These are phyloP conservation scores for Petasospora fabianii DNA, from an alignment of 1,139 yeast species.

Conservation along the genomic window DNA sequence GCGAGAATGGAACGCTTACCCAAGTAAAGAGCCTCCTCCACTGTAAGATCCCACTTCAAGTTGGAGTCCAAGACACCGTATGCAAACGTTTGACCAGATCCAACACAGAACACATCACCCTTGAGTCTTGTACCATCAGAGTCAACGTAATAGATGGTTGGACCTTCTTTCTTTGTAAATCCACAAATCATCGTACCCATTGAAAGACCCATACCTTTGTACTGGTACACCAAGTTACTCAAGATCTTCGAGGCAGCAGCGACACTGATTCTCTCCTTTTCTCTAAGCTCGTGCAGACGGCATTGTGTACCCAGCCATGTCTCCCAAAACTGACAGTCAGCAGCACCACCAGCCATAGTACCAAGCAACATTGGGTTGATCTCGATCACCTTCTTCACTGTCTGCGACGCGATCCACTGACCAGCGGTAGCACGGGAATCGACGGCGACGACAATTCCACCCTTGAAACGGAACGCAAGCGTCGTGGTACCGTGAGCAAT, in stretches of 20 bases:
- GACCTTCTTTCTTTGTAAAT: constrained; percentile 91
- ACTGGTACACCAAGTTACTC: constrained; percentile 84
- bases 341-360: constrained; percentile 99
- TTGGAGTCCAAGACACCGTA: constrained; percentile 95
- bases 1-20: constrained; percentile 97
- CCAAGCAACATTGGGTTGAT: constrained; percentile 94
- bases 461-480: constrained; percentile 91
- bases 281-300: constrained; percentile 89
- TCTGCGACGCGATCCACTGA: constrained; percentile 96
- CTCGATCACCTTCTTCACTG: constrained; percentile 95
- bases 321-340: constrained; percentile 99
- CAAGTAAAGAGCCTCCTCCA: constrained; percentile 88
- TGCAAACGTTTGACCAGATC: constrained; percentile 99
- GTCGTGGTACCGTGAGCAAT: constrained; percentile 99
- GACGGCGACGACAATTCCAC: constrained; percentile 94
- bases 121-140: constrained; percentile 95
- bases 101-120: constrained; percentile 96
- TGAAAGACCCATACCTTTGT: constrained; percentile 97
- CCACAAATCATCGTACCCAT: constrained; percentile 99
- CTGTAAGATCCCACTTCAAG: constrained; percentile 83
- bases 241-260: constrained; percentile 96
- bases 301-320: constrained; percentile 98
- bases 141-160: constrained; percentile 93
- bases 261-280: constrained; percentile 90
- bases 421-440: constrained; percentile 99